A percentile compares a stretch with the other conserved stretches of the same genome.
These are phyloP conservation scores for Tanozyma kutaoensis DNA, from an alignment of 805 yeast genomes.

Conservation along the genomic window DNA sequence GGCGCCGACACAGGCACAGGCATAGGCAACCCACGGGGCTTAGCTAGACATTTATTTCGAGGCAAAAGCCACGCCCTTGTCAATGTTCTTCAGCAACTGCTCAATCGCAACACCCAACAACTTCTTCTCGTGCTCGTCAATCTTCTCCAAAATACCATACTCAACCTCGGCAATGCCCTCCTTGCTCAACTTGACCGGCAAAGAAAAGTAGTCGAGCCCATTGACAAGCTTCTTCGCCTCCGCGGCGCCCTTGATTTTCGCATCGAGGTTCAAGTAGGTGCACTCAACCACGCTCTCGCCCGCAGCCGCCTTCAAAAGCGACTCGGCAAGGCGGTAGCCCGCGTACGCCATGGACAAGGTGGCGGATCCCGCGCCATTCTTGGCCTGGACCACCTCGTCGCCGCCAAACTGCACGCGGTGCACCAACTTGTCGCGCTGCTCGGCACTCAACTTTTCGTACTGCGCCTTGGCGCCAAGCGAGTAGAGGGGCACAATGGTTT, in stretches of 20 bases:
- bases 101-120: conserved; percentile 39
- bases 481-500: conserved; percentile 29
- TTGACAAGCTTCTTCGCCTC: conserved; percentile 38
- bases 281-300: conserved; percentile 27
- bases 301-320: conserved; percentile 2
- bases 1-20: too few relatives aligned
- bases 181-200: conserved; percentile 44
- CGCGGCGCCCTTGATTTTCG: conserved; percentile 34
- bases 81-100: conserved; percentile 41
- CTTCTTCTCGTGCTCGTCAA: conserved; percentile 40
- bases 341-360: conserved; percentile 10
- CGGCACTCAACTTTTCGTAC: conserved; percentile 7
- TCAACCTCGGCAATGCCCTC: conserved; percentile 47
- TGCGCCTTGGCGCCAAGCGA: conserved; percentile 7
- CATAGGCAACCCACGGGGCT: too few relatives aligned
- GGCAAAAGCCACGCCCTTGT: conserved; percentile 43
- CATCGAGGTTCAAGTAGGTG: conserved; percentile 38
- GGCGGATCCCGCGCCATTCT: conserved; percentile 10
- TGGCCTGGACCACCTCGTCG: conserved; percentile 10
- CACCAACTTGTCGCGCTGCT: conserved; percentile 7
- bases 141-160: conserved; percentile 33
- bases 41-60: conserved; percentile 7
- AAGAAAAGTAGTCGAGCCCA: conserved; percentile 40
- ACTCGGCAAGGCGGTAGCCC: conserved; percentile 9
- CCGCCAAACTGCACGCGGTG: conserved; percentile 10